phyloP scores from a whole-genome alignment of 2,329 filamentous ascomycete species.

The Mycocentrospora acerina region DNA sequence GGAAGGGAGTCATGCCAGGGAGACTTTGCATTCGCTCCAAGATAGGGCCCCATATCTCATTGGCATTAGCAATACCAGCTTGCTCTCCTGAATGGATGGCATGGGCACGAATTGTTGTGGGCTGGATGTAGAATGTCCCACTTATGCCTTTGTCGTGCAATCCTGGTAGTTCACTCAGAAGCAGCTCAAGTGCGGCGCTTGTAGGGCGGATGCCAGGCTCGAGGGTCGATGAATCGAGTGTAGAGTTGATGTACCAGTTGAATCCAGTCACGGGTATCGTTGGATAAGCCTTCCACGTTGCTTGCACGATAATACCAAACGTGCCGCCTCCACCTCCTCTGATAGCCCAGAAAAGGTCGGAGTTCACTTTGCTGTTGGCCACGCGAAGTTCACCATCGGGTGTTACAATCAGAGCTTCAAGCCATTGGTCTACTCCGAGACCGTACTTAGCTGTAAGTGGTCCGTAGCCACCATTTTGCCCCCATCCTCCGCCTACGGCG shows the following conservation, averaged over 20 bases:
- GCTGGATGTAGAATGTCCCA: too few relatives aligned
- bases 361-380: slow-evolving; percentile 26
- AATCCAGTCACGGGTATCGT: too few relatives aligned
- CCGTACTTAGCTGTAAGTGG: slow-evolving; percentile 58
- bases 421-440: slow-evolving; percentile 51
- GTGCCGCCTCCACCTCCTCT: slow-evolving; percentile 39
- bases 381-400: slow-evolving; percentile 39
- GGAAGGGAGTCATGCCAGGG: too few relatives aligned
- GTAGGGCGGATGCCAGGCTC: slow-evolving; percentile 1
- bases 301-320: slow-evolving; percentile 45
- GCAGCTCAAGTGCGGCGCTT: too few relatives aligned
- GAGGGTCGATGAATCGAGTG: slow-evolving; percentile 1
- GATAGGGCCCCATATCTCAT: too few relatives aligned
- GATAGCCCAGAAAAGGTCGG: slow-evolving; percentile 44
- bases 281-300: slow-evolving; percentile 41
- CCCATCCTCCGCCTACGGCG: not conserved
- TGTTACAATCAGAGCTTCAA: slow-evolving; percentile 35
- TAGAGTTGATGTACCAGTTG: too few relatives aligned
- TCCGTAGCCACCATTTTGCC: slow-evolving; percentile 58
- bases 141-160: too few relatives aligned
- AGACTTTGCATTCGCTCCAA: too few relatives aligned
- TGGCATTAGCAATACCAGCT: too few relatives aligned
- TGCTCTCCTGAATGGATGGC: too few relatives aligned
- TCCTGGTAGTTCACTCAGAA: too few relatives aligned
- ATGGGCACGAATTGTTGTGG: too few relatives aligned